These are phyloP conservation scores for Aspergillaceae sp. DNA, from an alignment of 2,329 filamentous ascomycete species.

Conservation along the genomic window DNA sequence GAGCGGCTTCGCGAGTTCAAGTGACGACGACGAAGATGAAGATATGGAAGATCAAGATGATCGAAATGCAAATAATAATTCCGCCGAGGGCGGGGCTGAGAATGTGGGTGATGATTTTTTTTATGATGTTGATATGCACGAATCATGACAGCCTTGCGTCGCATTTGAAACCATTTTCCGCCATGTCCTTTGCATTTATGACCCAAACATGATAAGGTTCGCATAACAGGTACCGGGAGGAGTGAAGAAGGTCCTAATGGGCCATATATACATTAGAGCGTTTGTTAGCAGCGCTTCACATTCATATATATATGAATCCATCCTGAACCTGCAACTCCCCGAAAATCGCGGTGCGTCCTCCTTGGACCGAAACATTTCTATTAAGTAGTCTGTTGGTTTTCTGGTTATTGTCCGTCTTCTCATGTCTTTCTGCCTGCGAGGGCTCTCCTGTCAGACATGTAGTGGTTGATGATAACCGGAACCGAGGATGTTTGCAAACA, in stretches of 20 bases:
- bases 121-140: constrained; percentile 54
- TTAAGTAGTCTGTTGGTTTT: constrained; percentile 3
- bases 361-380: constrained; percentile 5
- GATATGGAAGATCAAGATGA: constrained; percentile 67
- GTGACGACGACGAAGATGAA: constrained; percentile 71
- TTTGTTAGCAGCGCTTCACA: constrained; percentile 13
- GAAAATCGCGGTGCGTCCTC: constrained; percentile 10
- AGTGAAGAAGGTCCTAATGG: constrained; percentile 9
- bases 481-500: not conserved
- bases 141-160: constrained; percentile 34
- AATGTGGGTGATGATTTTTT: constrained; percentile 57
- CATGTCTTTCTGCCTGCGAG: too few relatives aligned
- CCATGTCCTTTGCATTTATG: not conserved
- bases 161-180: not conserved
- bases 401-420: not conserved
- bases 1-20: constrained; percentile 88
- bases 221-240: constrained; percentile 9
- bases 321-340: constrained; percentile 11
- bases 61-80: constrained; percentile 28
- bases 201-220: constrained; percentile 1
- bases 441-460: not conserved
- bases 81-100: constrained; percentile 47
- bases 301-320: constrained; percentile 14
- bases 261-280: constrained; percentile 10
- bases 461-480: too few relatives aligned